Base-by-base conservation (phyloP, 441 rosid genomes). In the Corymbia calophylla region DNA sequence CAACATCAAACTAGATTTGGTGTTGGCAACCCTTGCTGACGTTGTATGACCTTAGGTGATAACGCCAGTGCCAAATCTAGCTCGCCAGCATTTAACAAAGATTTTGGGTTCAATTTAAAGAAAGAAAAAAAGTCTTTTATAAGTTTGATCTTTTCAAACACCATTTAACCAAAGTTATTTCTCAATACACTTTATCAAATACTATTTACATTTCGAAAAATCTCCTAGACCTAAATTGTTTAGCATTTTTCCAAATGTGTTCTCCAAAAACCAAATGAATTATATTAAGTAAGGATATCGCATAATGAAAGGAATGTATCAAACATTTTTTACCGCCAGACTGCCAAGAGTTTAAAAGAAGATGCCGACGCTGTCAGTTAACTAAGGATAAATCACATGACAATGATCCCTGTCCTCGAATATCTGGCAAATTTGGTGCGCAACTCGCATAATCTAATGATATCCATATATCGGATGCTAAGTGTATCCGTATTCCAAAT, bases 31-130 rank as follows among this genome's bases (percentile, higher is more conserved):
- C 18, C 68, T 62, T 17, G 14, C 18, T 8, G n/a, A 62, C 8
- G n/a, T 29, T 17, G 6, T 31, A 5, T 60, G 32, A 60, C 68
- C 68, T 12, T 29, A n/a, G 68, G 32, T 14, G 32, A 62, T 0
- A 5, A 4, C 15, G 15, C 0, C 9, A 14, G 14, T 62, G 68
- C 68, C 32, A 62, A 62, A 62, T 62, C 18, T 62, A 29, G 68
- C 18, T 62, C 14, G 1, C 17, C 1, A 0, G 17, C 7, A 17
- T 29, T 32, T n/a, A 62, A 29, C 68, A 13, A 6, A 62, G 32
- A n/a, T 17, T 62, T 29, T 1, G 18, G 13, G 18, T n/a, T 62
- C 17, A 62, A 7, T 29, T 62, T 62, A 6, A 58, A 23, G 1
- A 27, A 25, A 25, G 13, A 62, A 29, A 17, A 29, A 62, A 62